Evolutionary conservation across 2,329 filamentous ascomycete species (phyloP), one percentile per base, ranked within the genome.

Genomic region (Colletotrichum zoysiae): DNA sequence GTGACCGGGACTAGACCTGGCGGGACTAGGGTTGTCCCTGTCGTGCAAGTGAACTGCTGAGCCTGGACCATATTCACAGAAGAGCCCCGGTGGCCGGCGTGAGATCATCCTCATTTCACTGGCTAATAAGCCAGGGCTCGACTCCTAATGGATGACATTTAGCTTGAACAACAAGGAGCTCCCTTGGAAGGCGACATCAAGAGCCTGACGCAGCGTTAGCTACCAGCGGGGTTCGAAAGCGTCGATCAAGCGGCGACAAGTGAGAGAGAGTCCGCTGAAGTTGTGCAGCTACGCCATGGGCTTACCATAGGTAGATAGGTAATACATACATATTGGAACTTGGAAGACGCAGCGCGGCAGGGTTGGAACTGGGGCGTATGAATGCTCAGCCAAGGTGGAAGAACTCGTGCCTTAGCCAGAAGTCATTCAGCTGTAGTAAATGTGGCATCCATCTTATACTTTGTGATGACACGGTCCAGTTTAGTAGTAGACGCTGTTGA

Each of bases 201-300:
- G n/a, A 58, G 57, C 30, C 23, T 55, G 48, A 30, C 35, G 6
- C 18, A 56, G 20, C n/a, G 33, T 48, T 35, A 23, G 55, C 40
- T 64, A 42, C 48, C 42, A 42, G 33, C 38, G 42, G 38, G 26
- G 26, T 35, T 26, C 48, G 58, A 30, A 62, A 23, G 30, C 18
- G 57, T 62, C 48, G 26, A 62, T 44, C 4, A 30, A 12, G 40
- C 26, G 30, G 53, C 53, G 20, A 8, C 62, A n/a, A 38, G 26
- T 20, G 57, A 61, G 26, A 55, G 46, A n/a, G 33, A n/a, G 57
- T 23, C n/a, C 6, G 5, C 38, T 38, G 26, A 48, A 44, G 48
- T 57, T 44, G 65, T 56, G 30, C 14, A 46, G 42, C 48, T 67
- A 33, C 55, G 56, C 59, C 20, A 53, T 18, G n/a, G 50, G 14